Base-by-base conservation (phyloP, 78 protist species). In the Creolimax fragrantissima region DNA sequence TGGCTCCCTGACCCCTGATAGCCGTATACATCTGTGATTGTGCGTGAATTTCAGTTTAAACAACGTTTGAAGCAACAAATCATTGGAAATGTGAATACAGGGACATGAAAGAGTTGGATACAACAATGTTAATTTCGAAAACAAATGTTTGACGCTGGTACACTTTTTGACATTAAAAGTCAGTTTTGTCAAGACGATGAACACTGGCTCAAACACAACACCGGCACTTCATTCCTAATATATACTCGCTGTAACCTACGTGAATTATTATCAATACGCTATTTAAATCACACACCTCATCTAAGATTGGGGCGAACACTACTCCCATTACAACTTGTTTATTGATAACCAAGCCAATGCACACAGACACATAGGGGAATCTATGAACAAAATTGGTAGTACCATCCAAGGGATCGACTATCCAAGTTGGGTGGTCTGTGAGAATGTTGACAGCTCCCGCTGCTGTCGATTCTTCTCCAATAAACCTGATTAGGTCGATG, bases 381-480 rank as follows among this genome's bases (percentile, higher is more conserved):
- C 88, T 11, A 41, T 24, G 35, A 36, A 83, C 86, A 89, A 96
- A 96, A 74, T 97, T 97, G 3, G 97, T 97, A 35, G 98, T 97
- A 67, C 98, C 98, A 91, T 97, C 98, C 42, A 97, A 83, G 5
- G 98, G 98, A 86, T 97, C 98, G 42, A 94, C 81, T 39, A 97
- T 91, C 97, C 96, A 97, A 4, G 97, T 96, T n/a, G 95, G 95
- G 3, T 66, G 95, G 45, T 93, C 93, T 3, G 95, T 91, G 92
- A 93, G 93, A 37, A 43, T 88, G 36, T 36, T 6, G 4, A 35
- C 6, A 42, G 37, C 91, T 2, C 90, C 91, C 7, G 74, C 94
- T 3, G 94, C 90, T 35, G 88, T 45, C 11, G 90, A 67, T 36
- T 92, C 94, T 32, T 91, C 93, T n/a, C 93, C 93, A 43, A 91